Evolutionary conservation across 495 filamentous ascomycete species (phyloP), one percentile per base, ranked within the genome.

Genomic region (Penicillium turbatum): DNA sequence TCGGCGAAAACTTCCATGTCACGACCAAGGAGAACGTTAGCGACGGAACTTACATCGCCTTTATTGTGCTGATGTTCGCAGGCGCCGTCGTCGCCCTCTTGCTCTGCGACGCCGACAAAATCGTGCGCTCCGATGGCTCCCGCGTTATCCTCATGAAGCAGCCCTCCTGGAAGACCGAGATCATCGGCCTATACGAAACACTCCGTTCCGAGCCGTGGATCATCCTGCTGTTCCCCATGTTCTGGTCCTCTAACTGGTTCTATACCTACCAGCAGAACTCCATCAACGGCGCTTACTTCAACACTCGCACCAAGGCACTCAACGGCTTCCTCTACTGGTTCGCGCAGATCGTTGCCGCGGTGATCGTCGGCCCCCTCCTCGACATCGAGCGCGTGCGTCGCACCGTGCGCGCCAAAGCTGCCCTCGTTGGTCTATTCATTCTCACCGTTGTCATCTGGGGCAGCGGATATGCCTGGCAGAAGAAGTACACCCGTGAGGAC

Each of bases 141-240:
- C 79, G 79, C 39, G 79, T 92, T 58, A 85, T 92, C 58, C 62
- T 90, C 15, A 90, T 90, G 87, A 88, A 91, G 76, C 84, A 89
- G 63, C 89, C 89, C 3, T 85, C 84, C 31, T 87, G 83, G 81
- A 62, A 61, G 45, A 72, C 65, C 41, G 75, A 78, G 63, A 15
- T 78, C 34, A 37, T 70, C 11, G 75, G 75, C 7, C 59, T 78
- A 24, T 70, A 57, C 54, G 64, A 74, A n/a, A 74, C 70, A 17
- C 32, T 78, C 16, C 41, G 53, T 16, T 53, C 57, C 8, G 70
- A 79, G 30, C 64, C 68, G 16, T 72, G 62, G 51, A 71, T 77
- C 34, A 31, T 75, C 35, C 63, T 73, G 19, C 69, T 79, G n/a
- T 74, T 79, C 57, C 77, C 77, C 50, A 77, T 78, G 70, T 79